Percentiles rank a stretch among this genome's conserved stretches.
Evolutionary conservation across 352 stramenopile genomes (phyloP).

Genomic region (Globisporangium polare): DNA sequence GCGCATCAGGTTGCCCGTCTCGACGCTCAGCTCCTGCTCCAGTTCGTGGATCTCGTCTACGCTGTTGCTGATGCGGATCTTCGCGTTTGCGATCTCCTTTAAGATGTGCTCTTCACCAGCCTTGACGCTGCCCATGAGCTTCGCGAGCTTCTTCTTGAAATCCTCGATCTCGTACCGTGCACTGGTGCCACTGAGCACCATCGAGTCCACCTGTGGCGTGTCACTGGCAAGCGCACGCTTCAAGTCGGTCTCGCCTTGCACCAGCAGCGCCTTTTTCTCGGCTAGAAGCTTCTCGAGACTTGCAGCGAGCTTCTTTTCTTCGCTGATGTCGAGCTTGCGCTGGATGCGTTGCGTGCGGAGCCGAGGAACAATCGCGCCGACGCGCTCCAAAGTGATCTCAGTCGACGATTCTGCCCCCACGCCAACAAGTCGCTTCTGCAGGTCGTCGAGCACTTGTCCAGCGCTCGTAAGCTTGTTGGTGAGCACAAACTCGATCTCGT

Average conservation of each 20-base stretch:
- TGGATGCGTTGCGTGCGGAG: slow-evolving; percentile 57
- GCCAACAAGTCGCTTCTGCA: slow-evolving; percentile 59
- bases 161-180: slow-evolving; percentile 70
- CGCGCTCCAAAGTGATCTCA: slow-evolving; percentile 56
- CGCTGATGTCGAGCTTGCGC: slow-evolving; percentile 45
- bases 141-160: slow-evolving; percentile 73
- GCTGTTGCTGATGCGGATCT: slow-evolving; percentile 61
- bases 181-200: slow-evolving; percentile 46
- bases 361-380: slow-evolving; percentile 58
- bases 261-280: slow-evolving; percentile 54
- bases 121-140: slow-evolving; percentile 62
- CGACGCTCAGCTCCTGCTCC: slow-evolving; percentile 57
- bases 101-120: slow-evolving; percentile 49
- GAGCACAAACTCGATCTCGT: slow-evolving; percentile 67
- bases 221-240: slow-evolving; percentile 65
- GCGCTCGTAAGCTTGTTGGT: slow-evolving; percentile 41
- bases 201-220: slow-evolving; percentile 61
- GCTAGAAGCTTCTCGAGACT: slow-evolving; percentile 51
- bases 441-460: slow-evolving; percentile 29
- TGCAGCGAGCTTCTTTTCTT: slow-evolving; percentile 46
- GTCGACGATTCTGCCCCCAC: slow-evolving; percentile 58
- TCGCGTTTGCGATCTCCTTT: slow-evolving; percentile 58
- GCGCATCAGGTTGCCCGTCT: slow-evolving; percentile 73
- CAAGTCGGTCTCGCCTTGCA: slow-evolving; percentile 58
- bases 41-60: slow-evolving; percentile 66